Evolutionary conservation across 2,329 filamentous ascomycete species (phyloP).

Genomic region (Boeremia lycopersici): DNA sequence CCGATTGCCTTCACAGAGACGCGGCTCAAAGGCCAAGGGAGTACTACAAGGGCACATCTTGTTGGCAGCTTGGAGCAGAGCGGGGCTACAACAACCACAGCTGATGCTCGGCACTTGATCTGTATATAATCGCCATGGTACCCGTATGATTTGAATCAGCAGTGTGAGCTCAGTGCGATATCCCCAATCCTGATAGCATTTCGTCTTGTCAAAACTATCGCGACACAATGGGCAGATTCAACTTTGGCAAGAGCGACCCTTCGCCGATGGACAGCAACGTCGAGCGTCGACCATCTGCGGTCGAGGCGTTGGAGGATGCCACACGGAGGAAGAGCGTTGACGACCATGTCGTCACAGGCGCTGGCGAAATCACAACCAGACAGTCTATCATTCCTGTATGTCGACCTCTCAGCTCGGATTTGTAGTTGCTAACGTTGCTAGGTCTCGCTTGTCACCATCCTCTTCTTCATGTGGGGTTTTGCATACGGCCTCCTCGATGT

Average conservation of each 20-base stretch:
- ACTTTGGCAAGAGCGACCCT: slow-evolving; percentile 13
- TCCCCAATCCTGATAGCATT: neutral
- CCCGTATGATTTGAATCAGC: slow-evolving; percentile 4
- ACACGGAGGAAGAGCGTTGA: slow-evolving; percentile 24
- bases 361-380: slow-evolving; percentile 52
- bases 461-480: slow-evolving; percentile 89
- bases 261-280: slow-evolving; percentile 8
- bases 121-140: slow-evolving; percentile 16
- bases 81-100: slow-evolving; percentile 4
- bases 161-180: slow-evolving; percentile 11
- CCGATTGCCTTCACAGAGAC: slow-evolving; percentile 6
- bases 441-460: slow-evolving; percentile 68
- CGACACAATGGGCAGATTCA: slow-evolving; percentile 17
- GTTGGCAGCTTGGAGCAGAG: slow-evolving; percentile 18
- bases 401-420: neutral
- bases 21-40: slow-evolving; percentile 15
- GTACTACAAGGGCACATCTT: slow-evolving; percentile 7
- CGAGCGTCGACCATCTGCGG: slow-evolving; percentile 28
- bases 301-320: slow-evolving; percentile 24
- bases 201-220: neutral
- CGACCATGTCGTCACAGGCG: slow-evolving; percentile 31
- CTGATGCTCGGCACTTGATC: neutral
- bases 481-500: slow-evolving; percentile 85
- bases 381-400: slow-evolving; percentile 63
- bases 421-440: neutral